phyloP scores from a whole-genome alignment of 2,329 filamentous ascomycete species.

The Acrodontium crateriforme region DNA sequence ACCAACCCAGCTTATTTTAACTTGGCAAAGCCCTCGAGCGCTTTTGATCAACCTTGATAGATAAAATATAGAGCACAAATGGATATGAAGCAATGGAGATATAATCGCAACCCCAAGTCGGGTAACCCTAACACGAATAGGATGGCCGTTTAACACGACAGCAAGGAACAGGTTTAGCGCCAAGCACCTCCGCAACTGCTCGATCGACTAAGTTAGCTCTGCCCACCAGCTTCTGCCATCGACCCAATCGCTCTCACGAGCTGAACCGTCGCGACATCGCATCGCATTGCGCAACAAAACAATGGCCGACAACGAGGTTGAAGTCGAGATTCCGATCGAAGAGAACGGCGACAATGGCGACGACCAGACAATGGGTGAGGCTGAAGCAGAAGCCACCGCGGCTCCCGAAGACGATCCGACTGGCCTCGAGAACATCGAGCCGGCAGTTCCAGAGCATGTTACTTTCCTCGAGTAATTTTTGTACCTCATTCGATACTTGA shows the following conservation, averaged over 20 bases:
- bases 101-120: too few relatives aligned
- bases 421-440: conserved; percentile 30
- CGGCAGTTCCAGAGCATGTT: conserved; percentile 24
- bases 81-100: too few relatives aligned
- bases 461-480: conserved; percentile 32
- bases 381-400: conserved; percentile 11
- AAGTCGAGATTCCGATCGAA: conserved; percentile 18
- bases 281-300: neutral
- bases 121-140: too few relatives aligned
- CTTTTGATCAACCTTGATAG: too few relatives aligned
- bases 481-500: neutral
- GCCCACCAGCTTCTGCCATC: neutral
- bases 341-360: conserved; percentile 35
- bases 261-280: neutral
- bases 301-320: conserved; percentile 21
- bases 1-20: too few relatives aligned
- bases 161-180: conserved; percentile 3
- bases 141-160: too few relatives aligned
- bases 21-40: too few relatives aligned
- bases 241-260: neutral
- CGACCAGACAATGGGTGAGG: conserved; percentile 36
- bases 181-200: neutral
- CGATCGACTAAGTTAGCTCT: neutral
- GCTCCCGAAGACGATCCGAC: conserved; percentile 19
- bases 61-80: too few relatives aligned